phyloP scores from a whole-genome alignment of 2,329 filamentous ascomycete genomes.

The Epichloe sp. region DNA sequence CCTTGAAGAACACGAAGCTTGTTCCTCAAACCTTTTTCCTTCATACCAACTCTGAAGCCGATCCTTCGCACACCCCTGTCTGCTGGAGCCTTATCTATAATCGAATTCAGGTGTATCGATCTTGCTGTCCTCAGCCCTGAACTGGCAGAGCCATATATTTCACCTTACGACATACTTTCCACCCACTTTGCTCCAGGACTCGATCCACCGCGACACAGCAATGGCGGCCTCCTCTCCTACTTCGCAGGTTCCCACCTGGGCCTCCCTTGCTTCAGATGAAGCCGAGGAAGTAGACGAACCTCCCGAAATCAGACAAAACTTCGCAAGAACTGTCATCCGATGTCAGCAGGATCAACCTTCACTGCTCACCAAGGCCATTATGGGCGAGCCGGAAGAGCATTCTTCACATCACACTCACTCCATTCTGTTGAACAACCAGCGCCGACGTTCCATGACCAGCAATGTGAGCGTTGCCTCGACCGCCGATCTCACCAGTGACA shows the following conservation, averaged over 20 bases:
- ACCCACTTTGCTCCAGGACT: neutral
- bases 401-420: conserved; percentile 24
- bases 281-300: conserved; percentile 76
- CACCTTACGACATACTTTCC: neutral
- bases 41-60: neutral
- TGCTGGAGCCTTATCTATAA: neutral
- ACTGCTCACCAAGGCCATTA: conserved; percentile 74
- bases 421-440: conserved; percentile 22
- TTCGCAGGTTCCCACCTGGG: conserved; percentile 19
- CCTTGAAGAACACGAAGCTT: neutral
- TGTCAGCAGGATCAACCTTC: conserved; percentile 53
- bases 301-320: conserved; percentile 45
- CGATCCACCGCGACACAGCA: conserved; percentile 3
- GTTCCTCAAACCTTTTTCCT: neutral
- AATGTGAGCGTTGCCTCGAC: conserved; percentile 72
- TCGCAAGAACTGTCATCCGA: conserved; percentile 35
- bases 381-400: conserved; percentile 50
- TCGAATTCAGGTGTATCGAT: neutral
- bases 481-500: conserved; percentile 88
- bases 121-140: neutral
- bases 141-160: neutral
- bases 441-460: conserved; percentile 59
- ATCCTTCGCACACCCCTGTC: neutral
- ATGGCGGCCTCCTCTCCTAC: conserved; percentile 15
- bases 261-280: conserved; percentile 41